Base-by-base conservation (phyloP, 192 early-diverging fungal genomes). In the Phycomyces nitens region DNA sequence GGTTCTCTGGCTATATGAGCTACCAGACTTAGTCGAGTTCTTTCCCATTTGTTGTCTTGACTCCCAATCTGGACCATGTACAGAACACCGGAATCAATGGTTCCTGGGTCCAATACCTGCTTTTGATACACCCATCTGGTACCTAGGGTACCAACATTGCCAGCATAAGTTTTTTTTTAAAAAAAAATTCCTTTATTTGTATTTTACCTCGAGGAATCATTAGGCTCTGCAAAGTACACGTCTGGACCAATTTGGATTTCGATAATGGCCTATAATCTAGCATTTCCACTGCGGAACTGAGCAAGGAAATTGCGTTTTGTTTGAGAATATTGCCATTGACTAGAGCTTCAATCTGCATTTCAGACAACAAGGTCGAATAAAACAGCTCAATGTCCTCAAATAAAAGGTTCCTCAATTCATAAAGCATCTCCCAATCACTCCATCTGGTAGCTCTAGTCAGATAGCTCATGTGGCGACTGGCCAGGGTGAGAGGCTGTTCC, bases 51-150 rank as follows among this genome's bases (percentile, higher is more conserved):
- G 64, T 94, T 75, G 5, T 79, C 76, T 18, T 82, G 78, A 65
- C 84, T 78, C 1, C 95, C 94, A 40, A 93, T 74, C 64, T 93
- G 91, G n/a, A 94, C 62, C 57, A 88, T 89, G 74, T 92, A 83
- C 56, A 94, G 92, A 39, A 96, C 83, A 43, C 91, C 88, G 56
- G 89, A 93, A 71, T 99, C 96, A 44, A 93, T 70, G 68, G 96
- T 91, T 41, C 87, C 77, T 18, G 82, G 69, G 64, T 96, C 92
- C 0, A 84, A 84, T 3, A 91, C 86, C 23, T 76, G 61, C 11
- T 73, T 77, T 42, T 77, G 69, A 44, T 82, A 79, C 10, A 80
- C 74, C 61, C 66, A 80, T 52, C 71, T 78, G 60, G 62, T 71
- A 10, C 69, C 66, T 47, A 42, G 29, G 1, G 86, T n/a, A n/a